Evolutionary conservation across 768 basidiomycete species (phyloP).

Genomic region (Trametes maxima): DNA sequence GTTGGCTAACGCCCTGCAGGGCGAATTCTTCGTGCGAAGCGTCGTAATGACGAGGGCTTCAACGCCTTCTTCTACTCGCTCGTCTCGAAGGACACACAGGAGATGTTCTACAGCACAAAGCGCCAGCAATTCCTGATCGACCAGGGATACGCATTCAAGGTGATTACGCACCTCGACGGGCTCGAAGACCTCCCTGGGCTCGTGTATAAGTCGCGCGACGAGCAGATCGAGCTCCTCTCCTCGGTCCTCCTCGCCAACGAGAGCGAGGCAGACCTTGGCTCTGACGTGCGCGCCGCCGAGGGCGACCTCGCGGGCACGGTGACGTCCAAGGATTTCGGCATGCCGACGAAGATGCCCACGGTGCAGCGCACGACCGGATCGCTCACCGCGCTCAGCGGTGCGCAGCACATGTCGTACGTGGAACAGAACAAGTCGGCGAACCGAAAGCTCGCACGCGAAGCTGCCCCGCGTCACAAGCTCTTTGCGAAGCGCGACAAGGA

Average conservation of each 20-base stretch:
- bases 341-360: constrained; percentile 60
- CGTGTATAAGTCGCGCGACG: constrained; percentile 88
- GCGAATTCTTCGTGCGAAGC: constrained; percentile 94
- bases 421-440: constrained; percentile 93
- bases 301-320: constrained; percentile 86
- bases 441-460: constrained; percentile 66
- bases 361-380: constrained; percentile 83
- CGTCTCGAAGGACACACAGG: constrained; percentile 98
- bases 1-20: constrained; percentile 47
- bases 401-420: constrained; percentile 89
- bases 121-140: constrained; percentile 98
- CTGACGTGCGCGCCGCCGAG: constrained; percentile 80
- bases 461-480: constrained; percentile 67
- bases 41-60: constrained; percentile 98
- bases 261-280: constrained; percentile 84
- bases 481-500: constrained; percentile 86
- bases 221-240: constrained; percentile 96
- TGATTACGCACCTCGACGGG: constrained; percentile 97
- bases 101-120: constrained; percentile 99
- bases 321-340: constrained; percentile 85
- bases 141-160: constrained; percentile 99
- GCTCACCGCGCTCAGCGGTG: constrained; percentile 82
- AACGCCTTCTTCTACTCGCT: constrained; percentile 99
- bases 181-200: constrained; percentile 83
- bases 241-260: constrained; percentile 91